Conservation (phyloP, 176 grass and related monocot species). For the sorghum (Sorghum bicolor) region DNA sequence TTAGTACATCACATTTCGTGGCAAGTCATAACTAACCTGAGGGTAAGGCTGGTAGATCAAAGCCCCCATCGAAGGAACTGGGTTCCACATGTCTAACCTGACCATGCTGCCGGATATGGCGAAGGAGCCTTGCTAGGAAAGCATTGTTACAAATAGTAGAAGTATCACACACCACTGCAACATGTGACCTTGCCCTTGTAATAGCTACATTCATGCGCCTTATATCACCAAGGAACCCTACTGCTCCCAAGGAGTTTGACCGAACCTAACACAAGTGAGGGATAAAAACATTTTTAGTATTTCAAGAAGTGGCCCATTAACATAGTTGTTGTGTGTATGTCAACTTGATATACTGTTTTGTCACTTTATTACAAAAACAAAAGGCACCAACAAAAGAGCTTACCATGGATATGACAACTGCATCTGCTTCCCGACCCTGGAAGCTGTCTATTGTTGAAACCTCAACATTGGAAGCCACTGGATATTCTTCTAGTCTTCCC, state of each 20-base stretch:
- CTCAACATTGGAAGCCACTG: constrained; percentile 63
- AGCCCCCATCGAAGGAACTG: constrained; percentile 32
- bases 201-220: constrained; percentile 94
- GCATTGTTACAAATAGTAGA: constrained; percentile 84
- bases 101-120: constrained; percentile 64
- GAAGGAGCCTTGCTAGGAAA: constrained; percentile 77
- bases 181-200: constrained; percentile 53
- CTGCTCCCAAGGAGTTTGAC: constrained; percentile 73
- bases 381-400: not conserved
- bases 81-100: constrained; percentile 71
- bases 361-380: not conserved
- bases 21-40: constrained; percentile 11
- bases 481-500: constrained; percentile 63
- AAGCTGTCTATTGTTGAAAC: constrained; percentile 95
- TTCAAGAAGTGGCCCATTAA: not conserved
- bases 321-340: too few relatives aligned
- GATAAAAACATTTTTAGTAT: constrained; percentile 16
- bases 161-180: constrained; percentile 72
- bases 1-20: not conserved
- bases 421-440: constrained; percentile 87
- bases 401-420: constrained; percentile 93
- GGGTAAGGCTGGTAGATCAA: constrained; percentile 22
- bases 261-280: constrained; percentile 57
- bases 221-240: constrained; percentile 80
- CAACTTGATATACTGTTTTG: too few relatives aligned